Percentiles rank a stretch among this genome's conserved stretches.
Conservation (phyloP, 2,329 filamentous ascomycete genomes). For the Fusarium drepaniforme region DNA sequence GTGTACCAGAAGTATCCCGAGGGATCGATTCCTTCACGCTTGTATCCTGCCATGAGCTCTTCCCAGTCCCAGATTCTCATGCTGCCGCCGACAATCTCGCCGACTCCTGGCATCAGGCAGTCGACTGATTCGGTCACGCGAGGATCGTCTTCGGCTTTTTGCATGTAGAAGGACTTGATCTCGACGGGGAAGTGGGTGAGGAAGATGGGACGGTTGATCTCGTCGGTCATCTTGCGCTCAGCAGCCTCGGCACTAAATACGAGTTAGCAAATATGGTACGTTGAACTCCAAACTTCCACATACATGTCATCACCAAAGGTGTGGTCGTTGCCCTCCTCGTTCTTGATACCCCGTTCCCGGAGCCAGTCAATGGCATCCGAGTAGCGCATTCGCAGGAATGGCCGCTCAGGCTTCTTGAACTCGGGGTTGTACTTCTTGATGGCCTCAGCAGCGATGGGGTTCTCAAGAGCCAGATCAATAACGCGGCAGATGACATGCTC, state of each 20-base stretch:
- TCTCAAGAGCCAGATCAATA: constrained; percentile 79
- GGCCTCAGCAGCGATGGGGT: constrained; percentile 78
- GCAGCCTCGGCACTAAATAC: constrained; percentile 80
- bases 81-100: constrained; percentile 94
- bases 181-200: constrained; percentile 96
- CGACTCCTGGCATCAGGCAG: constrained; percentile 87
- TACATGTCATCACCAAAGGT: constrained; percentile 93
- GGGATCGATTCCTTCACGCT: constrained; percentile 86
- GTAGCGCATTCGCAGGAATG: constrained; percentile 97
- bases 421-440: constrained; percentile 92
- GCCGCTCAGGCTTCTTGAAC: constrained; percentile 84
- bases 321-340: constrained; percentile 92
- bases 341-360: constrained; percentile 87
- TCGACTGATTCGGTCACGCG: constrained; percentile 96
- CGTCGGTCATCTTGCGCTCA: constrained; percentile 96
- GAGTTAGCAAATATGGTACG: neutral
- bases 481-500: constrained; percentile 91
- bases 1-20: constrained; percentile 98
- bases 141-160: constrained; percentile 81
- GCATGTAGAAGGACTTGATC: constrained; percentile 99
- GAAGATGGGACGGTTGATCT: constrained; percentile 95
- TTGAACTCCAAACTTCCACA: neutral
- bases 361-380: constrained; percentile 95
- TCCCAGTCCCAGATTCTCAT: constrained; percentile 97
- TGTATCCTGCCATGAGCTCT: constrained; percentile 89